phyloP scores from a whole-genome alignment of 352 stramenopile genomes.

The Pythium sp. region DNA sequence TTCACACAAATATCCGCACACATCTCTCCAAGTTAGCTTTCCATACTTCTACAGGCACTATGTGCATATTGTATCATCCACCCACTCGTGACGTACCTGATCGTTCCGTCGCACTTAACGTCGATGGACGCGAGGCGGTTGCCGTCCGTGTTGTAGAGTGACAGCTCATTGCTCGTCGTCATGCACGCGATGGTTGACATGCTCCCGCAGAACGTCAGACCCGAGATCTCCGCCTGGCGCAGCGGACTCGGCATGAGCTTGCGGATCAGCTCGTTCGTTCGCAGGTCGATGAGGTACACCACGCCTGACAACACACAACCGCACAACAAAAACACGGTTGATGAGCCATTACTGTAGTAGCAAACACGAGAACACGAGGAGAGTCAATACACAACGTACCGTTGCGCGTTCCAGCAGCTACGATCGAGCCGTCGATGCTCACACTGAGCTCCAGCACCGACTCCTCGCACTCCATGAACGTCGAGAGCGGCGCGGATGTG shows the following conservation, averaged over 20 bases:
- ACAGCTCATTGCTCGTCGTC: slow-evolving; percentile 68
- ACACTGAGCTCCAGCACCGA: slow-evolving; percentile 65
- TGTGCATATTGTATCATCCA: not conserved
- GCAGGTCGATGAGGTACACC: slow-evolving; percentile 71
- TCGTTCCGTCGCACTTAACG: slow-evolving; percentile 51
- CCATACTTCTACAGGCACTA: not conserved
- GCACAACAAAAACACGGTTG: not conserved
- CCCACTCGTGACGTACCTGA: slow-evolving; percentile 39
- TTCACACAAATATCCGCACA: not conserved
- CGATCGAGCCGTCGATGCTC: slow-evolving; percentile 56
- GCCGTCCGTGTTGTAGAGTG: slow-evolving; percentile 58
- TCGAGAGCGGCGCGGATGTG: slow-evolving; percentile 52
- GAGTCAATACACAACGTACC: slow-evolving; percentile 28
- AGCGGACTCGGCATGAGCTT: slow-evolving; percentile 59
- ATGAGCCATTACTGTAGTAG: not conserved
- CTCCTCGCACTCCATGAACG: slow-evolving; percentile 79
- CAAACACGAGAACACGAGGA: not conserved
- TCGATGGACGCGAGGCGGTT: slow-evolving; percentile 58
- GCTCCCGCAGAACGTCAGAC: slow-evolving; percentile 62
- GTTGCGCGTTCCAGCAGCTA: slow-evolving; percentile 59
- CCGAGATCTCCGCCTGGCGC: slow-evolving; percentile 50
- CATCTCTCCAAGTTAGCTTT: not conserved
- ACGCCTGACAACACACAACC: slow-evolving; percentile 26
- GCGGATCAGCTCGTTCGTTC: slow-evolving; percentile 58
- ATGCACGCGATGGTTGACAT: slow-evolving; percentile 56